Percentiles rank a stretch among this genome's conserved stretches.
phyloP scores from a whole-genome alignment of 257 asterid genomes.

The Linaria vulgaris region DNA sequence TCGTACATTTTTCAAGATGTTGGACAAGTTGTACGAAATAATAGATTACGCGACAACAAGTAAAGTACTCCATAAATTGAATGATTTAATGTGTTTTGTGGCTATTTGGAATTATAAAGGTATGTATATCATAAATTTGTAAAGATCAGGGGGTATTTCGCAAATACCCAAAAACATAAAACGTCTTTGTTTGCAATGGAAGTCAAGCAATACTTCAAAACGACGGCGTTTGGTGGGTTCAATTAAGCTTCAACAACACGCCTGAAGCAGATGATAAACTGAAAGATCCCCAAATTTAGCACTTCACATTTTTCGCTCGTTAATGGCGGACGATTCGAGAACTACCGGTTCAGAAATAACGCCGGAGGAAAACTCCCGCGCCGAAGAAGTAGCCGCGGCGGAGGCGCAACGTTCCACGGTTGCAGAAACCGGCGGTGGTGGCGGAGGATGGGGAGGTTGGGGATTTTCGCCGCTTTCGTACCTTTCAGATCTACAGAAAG shows the following conservation, averaged over 20 bases:
- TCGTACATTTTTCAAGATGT: no score
- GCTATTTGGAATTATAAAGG: no score
- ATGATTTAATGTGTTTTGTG: no score
- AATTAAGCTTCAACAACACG: slow-evolving; percentile 12
- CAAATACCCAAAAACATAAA: no score
- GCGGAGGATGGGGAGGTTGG: slow-evolving; percentile 62
- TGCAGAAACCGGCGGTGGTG: slow-evolving; percentile 32
- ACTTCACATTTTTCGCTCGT: slow-evolving; percentile 14
- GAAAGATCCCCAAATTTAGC: neutral
- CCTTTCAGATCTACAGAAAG: slow-evolving; percentile 63
- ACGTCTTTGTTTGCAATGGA: neutral
- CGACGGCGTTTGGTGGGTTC: neutral
- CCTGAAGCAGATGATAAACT: neutral
- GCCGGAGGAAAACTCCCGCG: slow-evolving; percentile 1
- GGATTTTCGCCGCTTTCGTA: slow-evolving; percentile 56
- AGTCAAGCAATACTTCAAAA: neutral
- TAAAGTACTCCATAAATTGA: no score
- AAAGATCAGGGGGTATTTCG: no score
- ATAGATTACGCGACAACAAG: no score
- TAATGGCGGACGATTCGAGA: slow-evolving; percentile 22
- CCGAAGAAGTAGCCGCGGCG: slow-evolving; percentile 18
- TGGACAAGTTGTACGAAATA: no score
- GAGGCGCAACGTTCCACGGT: slow-evolving; percentile 7
- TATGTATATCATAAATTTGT: no score
- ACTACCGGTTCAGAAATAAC: slow-evolving; percentile 13